phyloP scores from a whole-genome alignment of 257 asterid genomes.

The Solanum tarijense region DNA sequence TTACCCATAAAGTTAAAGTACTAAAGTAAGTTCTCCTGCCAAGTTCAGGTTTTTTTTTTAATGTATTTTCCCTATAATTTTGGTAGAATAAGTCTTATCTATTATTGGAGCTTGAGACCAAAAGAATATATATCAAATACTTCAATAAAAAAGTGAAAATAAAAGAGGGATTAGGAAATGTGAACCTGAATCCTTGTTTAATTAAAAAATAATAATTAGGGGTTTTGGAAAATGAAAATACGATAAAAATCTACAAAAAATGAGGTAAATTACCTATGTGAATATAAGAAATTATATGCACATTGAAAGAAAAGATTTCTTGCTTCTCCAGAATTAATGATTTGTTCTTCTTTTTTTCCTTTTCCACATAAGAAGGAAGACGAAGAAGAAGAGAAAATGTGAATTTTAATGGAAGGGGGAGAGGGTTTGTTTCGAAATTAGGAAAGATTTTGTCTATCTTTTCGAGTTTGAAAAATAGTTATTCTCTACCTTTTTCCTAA shows the following conservation, averaged over 20 bases:
- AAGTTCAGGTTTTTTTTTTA: too few relatives aligned
- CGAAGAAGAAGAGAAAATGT: not conserved
- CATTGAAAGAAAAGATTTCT: not conserved
- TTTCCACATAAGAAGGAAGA: not conserved
- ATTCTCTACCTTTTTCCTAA: too few relatives aligned
- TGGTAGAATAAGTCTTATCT: not conserved
- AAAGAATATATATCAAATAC: not conserved
- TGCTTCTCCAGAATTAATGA: not conserved
- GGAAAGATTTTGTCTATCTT: not conserved
- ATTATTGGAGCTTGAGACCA: not conserved
- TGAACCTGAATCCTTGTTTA: not conserved
- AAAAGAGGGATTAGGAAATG: not conserved
- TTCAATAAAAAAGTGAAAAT: not conserved
- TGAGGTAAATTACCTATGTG: not conserved
- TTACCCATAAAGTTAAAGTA: too few relatives aligned
- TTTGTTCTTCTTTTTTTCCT: not conserved
- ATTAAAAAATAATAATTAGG: not conserved
- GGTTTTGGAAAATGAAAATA: not conserved
- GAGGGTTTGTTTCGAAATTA: not conserved
- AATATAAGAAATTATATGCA: not conserved
- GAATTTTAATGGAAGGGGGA: not conserved
- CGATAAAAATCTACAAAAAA: not conserved
- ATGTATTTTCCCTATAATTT: too few relatives aligned
- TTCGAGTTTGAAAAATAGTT: too few relatives aligned
- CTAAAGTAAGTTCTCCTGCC: too few relatives aligned